Base-by-base conservation (phyloP, 1,139 yeast genomes). In the Petasospora fabianii region DNA sequence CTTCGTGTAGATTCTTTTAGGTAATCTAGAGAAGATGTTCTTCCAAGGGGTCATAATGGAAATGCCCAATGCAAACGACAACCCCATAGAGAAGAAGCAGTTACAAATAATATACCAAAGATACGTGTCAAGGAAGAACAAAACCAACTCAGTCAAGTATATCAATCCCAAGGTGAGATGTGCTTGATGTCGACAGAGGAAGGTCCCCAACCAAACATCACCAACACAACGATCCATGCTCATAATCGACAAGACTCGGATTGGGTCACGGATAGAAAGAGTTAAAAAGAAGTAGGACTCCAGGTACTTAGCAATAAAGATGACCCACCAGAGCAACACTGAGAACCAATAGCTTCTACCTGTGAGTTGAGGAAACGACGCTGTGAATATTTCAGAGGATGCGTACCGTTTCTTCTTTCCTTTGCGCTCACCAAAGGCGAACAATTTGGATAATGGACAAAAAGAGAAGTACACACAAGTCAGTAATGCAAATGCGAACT, bases 31-130 rank as follows among this genome's bases (percentile, higher is more conserved):
- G 56, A 80, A 87, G 6, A 84, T 77, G 53, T 84, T 84, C 54
- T 83, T 75, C 96, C 96, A 86, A 0, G 96, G 96, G 0, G 95
- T 81, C 64, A 86, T 71, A 5, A 85, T 77, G 1, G 96, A 85
- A 4, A 83, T 80, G 0, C 96, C 96, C 38, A 78, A 65, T 8
- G 78, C 74, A 54, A 84, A 78, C 0, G 96, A 83, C 24, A 84
- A 59, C 3, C 74, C 67, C 19, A 84, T 74, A 2, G 95, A 85
- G 47, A 86, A 80, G 1, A 82, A 55, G 42, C 92, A 80, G 55
- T 82, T 86, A 69, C 87, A 80, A 34, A 87, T 76, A 47, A 86
- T 80, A 55, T 86, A 87, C 96, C 96, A 87, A 26, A 87, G 70
- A 51, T 87, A 87, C 1, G 96, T 86, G 54, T 87, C 96, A 43